Conservation (phyloP, 306 rosid species). For the Hylodesmum podocarpum region DNA sequence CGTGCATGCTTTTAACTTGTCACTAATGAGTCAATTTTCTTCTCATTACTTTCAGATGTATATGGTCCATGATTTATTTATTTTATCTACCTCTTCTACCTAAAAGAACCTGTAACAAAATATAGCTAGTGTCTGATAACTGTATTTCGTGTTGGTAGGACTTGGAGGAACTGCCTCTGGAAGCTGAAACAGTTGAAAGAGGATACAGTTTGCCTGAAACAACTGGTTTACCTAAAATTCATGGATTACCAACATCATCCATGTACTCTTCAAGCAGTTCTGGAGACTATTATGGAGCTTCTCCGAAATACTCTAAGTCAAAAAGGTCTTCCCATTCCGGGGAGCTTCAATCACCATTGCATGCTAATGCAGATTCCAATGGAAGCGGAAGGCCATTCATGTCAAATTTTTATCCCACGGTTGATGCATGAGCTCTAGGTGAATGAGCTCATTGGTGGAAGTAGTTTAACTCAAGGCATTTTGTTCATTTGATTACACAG, state of each 20-base stretch:
- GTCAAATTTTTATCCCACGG: conserved; percentile 56
- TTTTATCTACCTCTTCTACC: background rate
- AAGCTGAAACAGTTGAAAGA: conserved; percentile 93
- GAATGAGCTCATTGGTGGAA: conserved; percentile 16
- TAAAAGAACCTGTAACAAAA: background rate
- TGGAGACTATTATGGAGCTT: conserved; percentile 58
- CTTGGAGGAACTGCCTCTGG: conserved; percentile 89
- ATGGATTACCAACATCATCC: conserved; percentile 77
- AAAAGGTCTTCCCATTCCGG: conserved; percentile 88
- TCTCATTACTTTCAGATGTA: background rate
- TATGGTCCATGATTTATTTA: background rate
- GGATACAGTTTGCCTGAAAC: conserved; percentile 78
- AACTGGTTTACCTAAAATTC: conserved; percentile 87
- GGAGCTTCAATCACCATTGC: conserved; percentile 68
- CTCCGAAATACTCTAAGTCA: conserved; percentile 70
- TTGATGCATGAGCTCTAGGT: conserved; percentile 42
- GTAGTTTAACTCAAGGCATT: conserved; percentile 37
- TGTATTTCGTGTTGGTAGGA: conserved; percentile 50
- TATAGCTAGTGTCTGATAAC: conserved; percentile 23
- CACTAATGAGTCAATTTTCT: background rate
- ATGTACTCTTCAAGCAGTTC: conserved; percentile 69
- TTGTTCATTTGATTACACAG: conserved; percentile 63
- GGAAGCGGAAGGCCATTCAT: conserved; percentile 57
- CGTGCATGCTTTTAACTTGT: background rate
- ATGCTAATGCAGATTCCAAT: conserved; percentile 71